Percentiles rank a stretch among this genome's conserved stretches.
phyloP scores from a whole-genome alignment of 1,284 basidiomycete species.

The Golubevia pallescens region DNA sequence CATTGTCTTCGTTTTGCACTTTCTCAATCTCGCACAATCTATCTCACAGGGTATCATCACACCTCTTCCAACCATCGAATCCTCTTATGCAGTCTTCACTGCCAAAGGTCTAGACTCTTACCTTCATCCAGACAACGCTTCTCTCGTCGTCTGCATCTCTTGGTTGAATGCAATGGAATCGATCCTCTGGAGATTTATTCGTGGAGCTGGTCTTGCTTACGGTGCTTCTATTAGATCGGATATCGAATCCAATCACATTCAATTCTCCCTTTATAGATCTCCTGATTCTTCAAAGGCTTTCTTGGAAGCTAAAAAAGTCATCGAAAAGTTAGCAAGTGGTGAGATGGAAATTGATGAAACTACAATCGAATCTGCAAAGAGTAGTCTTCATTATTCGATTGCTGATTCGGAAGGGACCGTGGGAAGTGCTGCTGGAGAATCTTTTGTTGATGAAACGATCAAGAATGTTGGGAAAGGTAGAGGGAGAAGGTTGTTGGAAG shows the following conservation, averaged over 20 bases:
- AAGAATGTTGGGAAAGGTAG: slow-evolving; percentile 41
- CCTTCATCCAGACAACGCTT: slow-evolving; percentile 80
- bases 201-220: slow-evolving; percentile 91
- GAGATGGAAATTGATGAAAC: slow-evolving; percentile 80
- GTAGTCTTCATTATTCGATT: slow-evolving; percentile 83
- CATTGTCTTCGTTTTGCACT: too few species aligned
- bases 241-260: slow-evolving; percentile 80
- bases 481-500: slow-evolving; percentile 31
- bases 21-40: too few species aligned
- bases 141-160: slow-evolving; percentile 81
- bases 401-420: slow-evolving; percentile 83
- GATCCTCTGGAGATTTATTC: slow-evolving; percentile 78
- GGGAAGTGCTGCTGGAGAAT: slow-evolving; percentile 74
- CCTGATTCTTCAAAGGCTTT: slow-evolving; percentile 87
- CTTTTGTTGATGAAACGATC: slow-evolving; percentile 40
- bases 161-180: slow-evolving; percentile 92
- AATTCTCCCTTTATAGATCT: slow-evolving; percentile 82
- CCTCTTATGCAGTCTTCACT: slow-evolving; percentile 82
- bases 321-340: slow-evolving; percentile 57
- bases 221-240: slow-evolving; percentile 82
- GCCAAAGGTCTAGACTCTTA: slow-evolving; percentile 70
- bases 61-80: slow-evolving; percentile 91
- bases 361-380: slow-evolving; percentile 88
- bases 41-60: slow-evolving; percentile 86
- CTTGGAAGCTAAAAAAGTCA: slow-evolving; percentile 72